Evolutionary conservation across 139 green algal genomes (phyloP).

Genomic region (Pleodorina starrii): DNA sequence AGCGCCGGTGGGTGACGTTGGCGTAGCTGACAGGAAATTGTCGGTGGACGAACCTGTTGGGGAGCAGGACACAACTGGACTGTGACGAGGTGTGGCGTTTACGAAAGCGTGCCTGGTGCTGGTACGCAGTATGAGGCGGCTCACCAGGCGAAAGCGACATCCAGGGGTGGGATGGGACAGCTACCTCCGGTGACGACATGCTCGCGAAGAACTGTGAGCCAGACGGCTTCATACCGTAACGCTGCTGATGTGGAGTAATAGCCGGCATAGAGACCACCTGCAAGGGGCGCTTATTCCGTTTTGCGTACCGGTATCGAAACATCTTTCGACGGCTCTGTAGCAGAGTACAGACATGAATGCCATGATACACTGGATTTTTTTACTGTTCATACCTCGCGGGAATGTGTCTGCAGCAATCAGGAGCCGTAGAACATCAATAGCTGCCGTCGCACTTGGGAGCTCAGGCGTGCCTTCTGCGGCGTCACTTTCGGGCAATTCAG

Average conservation of each 20-base stretch:
- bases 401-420: constrained; percentile 4
- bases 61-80: no score
- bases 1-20: background rate
- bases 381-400: background rate
- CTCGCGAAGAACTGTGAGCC: background rate
- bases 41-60: constrained; percentile 24
- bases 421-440: background rate
- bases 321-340: background rate
- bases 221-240: background rate
- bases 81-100: no score
- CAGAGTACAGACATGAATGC: background rate
- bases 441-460: background rate
- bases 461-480: background rate
- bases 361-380: background rate
- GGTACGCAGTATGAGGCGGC: no score
- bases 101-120: no score
- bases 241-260: constrained; percentile 2
- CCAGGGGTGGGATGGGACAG: background rate
- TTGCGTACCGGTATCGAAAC: no score
- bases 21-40: constrained; percentile 29
- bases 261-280: constrained; percentile 12
- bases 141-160: constrained; percentile 16
- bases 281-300: background rate
- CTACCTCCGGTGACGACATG: background rate
- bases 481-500: background rate